A percentile compares a stretch with the other conserved stretches of the same genome.
These are phyloP conservation scores for Murraya koenigii DNA, from an alignment of 345 rosid genomes.

Conservation along the genomic window DNA sequence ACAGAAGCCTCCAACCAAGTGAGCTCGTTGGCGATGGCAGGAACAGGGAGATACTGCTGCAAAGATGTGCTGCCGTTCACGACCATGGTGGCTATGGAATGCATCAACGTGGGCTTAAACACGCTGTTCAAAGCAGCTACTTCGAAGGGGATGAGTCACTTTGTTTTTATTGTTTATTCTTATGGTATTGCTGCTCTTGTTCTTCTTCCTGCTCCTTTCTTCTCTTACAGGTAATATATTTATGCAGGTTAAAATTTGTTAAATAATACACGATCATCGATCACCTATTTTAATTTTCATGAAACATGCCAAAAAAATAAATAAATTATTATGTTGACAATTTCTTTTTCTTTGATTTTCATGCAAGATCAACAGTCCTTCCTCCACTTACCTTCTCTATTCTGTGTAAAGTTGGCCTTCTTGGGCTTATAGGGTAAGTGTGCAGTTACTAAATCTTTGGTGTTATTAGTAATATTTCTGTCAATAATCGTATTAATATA, in stretches of 20 bases:
- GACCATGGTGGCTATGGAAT: constrained; percentile 70
- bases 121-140: constrained; percentile 92
- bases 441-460: not conserved
- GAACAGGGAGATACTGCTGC: constrained; percentile 37
- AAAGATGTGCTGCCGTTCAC: constrained; percentile 60
- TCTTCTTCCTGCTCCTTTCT: constrained; percentile 80
- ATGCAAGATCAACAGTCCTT: constrained; percentile 68
- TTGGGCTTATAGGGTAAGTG: constrained; percentile 77
- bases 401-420: constrained; percentile 66
- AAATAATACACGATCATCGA: not conserved
- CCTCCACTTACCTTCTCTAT: constrained; percentile 66
- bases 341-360: constrained; percentile 4
- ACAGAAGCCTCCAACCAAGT: not conserved
- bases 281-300: not conserved
- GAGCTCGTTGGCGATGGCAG: constrained; percentile 33
- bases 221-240: constrained; percentile 59
- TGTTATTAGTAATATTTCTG: not conserved
- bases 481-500: not conserved
- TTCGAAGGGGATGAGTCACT: constrained; percentile 68
- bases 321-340: not conserved
- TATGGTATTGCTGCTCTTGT: constrained; percentile 79
- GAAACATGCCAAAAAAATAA: not conserved
- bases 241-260: not conserved
- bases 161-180: constrained; percentile 72
- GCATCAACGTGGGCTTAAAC: constrained; percentile 63